phyloP scores from a whole-genome alignment of 2,329 filamentous ascomycete genomes.

The Graphiopsis chlorocephala region DNA sequence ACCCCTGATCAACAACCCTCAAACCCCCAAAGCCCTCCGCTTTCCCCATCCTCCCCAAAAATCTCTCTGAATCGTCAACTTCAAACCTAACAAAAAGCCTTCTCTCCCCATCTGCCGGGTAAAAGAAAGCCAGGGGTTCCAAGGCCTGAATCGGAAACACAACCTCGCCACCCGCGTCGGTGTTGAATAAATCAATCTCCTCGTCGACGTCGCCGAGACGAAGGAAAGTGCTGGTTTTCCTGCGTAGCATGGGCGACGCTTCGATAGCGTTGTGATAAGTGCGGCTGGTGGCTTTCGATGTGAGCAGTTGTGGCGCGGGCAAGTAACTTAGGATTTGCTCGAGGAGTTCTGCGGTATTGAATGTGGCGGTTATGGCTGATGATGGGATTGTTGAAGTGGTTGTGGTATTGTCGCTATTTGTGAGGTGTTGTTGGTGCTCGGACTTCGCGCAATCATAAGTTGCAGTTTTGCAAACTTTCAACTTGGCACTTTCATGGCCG shows the following conservation, averaged over 20 bases:
- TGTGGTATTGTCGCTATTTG: background rate
- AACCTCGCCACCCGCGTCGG: background rate
- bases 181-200: background rate
- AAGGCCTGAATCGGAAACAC: background rate
- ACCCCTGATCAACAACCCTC: background rate
- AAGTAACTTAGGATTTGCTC: conserved; percentile 9
- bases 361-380: background rate
- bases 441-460: background rate
- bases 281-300: background rate
- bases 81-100: background rate
- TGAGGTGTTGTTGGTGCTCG: background rate
- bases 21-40: background rate
- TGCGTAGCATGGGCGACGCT: background rate
- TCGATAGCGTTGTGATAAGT: background rate
- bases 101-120: conserved; percentile 1
- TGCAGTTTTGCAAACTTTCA: background rate
- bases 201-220: background rate
- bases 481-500: background rate
- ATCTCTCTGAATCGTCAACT: background rate
- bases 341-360: conserved; percentile 11
- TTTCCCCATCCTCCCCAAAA: background rate
- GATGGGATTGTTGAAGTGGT: background rate
- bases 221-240: background rate
- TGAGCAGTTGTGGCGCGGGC: background rate
- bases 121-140: background rate